phyloP scores from a whole-genome alignment of 768 basidiomycete species.

The Termitomyces sp. region DNA sequence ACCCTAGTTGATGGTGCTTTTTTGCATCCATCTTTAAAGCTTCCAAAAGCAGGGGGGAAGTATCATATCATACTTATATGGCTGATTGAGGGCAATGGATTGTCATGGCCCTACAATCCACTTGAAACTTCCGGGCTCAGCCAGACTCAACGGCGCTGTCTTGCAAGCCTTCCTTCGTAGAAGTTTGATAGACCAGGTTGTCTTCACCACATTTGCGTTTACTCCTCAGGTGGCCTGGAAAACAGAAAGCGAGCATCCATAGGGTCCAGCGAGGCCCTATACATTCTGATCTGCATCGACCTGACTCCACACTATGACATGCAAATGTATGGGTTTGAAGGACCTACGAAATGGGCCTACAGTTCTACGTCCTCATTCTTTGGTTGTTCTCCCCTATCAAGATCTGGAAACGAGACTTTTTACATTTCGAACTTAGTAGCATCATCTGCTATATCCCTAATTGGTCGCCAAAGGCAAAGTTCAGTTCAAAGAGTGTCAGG shows the following conservation, averaged over 20 bases:
- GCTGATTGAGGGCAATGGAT: too few relatives aligned
- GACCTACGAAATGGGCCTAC: too few relatives aligned
- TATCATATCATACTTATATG: too few relatives aligned
- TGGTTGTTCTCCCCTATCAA: neutral
- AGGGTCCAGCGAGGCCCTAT: neutral
- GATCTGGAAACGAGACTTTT: neutral
- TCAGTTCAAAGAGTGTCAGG: neutral
- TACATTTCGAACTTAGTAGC: neutral
- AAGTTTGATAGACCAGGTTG: too few relatives aligned
- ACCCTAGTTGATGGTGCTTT: too few relatives aligned
- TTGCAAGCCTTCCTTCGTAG: too few relatives aligned
- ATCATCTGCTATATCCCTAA: neutral
- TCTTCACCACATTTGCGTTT: neutral
- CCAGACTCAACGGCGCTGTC: neutral
- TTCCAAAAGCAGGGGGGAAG: too few relatives aligned
- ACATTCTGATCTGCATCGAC: neutral
- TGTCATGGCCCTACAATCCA: too few relatives aligned
- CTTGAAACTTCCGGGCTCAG: neutral
- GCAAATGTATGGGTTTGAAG: too few relatives aligned
- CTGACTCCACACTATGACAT: neutral
- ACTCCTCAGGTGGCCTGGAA: neutral
- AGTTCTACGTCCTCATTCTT: neutral
- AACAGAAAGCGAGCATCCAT: neutral
- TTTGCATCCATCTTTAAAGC: too few relatives aligned
- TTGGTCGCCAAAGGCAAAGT: neutral